Conservation (phyloP, 2,329 filamentous ascomycete genomes). For the Beauveria rudraprayagi region DNA sequence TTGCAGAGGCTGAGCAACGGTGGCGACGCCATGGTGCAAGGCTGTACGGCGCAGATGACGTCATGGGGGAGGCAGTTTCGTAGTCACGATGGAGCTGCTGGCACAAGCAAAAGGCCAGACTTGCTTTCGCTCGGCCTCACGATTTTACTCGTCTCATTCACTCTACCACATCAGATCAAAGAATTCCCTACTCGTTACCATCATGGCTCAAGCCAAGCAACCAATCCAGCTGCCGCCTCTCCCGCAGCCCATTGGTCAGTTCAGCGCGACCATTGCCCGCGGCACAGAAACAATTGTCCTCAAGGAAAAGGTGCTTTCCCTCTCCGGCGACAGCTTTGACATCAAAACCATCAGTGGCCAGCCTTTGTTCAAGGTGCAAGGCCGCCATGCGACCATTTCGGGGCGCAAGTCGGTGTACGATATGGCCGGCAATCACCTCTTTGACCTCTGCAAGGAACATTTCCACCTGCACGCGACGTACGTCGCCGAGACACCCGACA, state of each 20-base stretch:
- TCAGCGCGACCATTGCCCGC: constrained; percentile 29
- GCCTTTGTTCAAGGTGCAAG: constrained; percentile 48
- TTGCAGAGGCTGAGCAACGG: too few species aligned
- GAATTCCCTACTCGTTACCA: too few species aligned
- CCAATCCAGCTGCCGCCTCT: constrained; percentile 20
- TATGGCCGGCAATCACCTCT: constrained; percentile 44
- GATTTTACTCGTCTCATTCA: too few species aligned
- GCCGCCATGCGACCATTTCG: constrained; percentile 43
- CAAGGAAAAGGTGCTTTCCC: constrained; percentile 53
- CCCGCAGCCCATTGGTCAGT: constrained; percentile 30
- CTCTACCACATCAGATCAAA: too few species aligned
- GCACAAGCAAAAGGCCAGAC: background rate
- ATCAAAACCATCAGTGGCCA: constrained; percentile 47
- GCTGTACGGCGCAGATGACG: background rate
- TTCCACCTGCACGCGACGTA: constrained; percentile 44
- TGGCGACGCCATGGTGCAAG: background rate
- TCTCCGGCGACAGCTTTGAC: constrained; percentile 57
- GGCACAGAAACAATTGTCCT: constrained; percentile 44
- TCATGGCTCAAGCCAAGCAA: background rate
- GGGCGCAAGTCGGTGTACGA: constrained; percentile 50
- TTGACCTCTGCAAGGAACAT: constrained; percentile 48
- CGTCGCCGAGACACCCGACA: constrained; percentile 36
- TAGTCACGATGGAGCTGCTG: background rate
- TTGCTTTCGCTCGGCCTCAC: background rate
- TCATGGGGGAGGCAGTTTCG: background rate